Evolutionary conservation across 1,284 basidiomycete species (phyloP).

Genomic region (Boletus sp.): DNA sequence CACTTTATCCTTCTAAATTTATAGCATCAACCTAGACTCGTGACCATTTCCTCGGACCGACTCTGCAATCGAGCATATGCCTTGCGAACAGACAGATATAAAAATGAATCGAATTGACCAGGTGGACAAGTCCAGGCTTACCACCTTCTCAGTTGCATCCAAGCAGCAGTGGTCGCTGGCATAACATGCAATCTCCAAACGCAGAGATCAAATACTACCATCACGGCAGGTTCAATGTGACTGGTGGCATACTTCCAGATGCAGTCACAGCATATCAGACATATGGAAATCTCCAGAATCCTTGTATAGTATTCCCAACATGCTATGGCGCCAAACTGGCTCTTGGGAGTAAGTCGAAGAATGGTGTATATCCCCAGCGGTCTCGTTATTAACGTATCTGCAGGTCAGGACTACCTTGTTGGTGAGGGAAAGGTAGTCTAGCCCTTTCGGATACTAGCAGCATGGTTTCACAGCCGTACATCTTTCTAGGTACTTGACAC

Average conservation of each 20-base stretch:
- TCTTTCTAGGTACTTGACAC: constrained; percentile 44
- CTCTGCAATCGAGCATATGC: background rate
- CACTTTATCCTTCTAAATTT: constrained; percentile 17
- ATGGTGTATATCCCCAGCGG: background rate
- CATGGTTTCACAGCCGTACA: background rate
- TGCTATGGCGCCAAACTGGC: constrained; percentile 38
- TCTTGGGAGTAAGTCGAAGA: constrained; percentile 24
- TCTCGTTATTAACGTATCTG: background rate
- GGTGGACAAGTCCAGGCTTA: background rate
- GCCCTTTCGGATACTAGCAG: background rate
- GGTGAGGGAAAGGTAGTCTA: constrained; percentile 45
- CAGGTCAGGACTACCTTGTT: constrained; percentile 51
- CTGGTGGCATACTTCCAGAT: constrained; percentile 36
- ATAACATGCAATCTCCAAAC: constrained; percentile 12
- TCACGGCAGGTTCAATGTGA: constrained; percentile 35
- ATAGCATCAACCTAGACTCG: background rate
- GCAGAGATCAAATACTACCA: constrained; percentile 36
- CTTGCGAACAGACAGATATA: constrained; percentile 1
- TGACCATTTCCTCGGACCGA: background rate
- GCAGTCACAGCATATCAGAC: constrained; percentile 41
- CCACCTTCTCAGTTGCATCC: background rate
- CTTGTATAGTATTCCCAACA: constrained; percentile 39
- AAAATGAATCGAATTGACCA: constrained; percentile 3
- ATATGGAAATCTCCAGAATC: constrained; percentile 34
- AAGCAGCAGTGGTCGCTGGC: background rate